Evolutionary conservation across 1,284 basidiomycete genomes (phyloP).

Genomic region (Porphyrellus sp.): DNA sequence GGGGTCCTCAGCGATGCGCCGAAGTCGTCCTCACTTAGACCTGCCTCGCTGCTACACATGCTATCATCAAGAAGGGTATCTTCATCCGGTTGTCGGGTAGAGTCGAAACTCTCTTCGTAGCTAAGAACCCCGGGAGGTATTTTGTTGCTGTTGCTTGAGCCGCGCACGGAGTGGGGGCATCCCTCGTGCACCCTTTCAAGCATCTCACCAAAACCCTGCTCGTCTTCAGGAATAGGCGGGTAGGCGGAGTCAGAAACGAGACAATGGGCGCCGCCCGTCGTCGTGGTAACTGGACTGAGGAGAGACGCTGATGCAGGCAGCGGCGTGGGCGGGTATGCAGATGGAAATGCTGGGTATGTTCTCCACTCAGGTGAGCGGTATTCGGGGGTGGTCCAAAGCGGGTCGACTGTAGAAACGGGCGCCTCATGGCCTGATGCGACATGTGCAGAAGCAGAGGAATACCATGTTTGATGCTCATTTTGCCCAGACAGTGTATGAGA

Average conservation of each 20-base stretch:
- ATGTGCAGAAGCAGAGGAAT: constrained; percentile 38
- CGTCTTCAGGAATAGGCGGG: constrained; percentile 34
- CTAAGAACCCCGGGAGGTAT: constrained; percentile 6
- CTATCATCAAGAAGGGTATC: constrained; percentile 24
- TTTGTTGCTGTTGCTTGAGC: constrained; percentile 51
- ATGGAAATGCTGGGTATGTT: constrained; percentile 50
- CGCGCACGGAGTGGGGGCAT: constrained; percentile 54
- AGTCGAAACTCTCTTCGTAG: constrained; percentile 18
- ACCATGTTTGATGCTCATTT: constrained; percentile 38
- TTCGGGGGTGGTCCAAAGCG: constrained; percentile 28
- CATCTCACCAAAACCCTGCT: constrained; percentile 59
- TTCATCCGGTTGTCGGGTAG: constrained; percentile 19
- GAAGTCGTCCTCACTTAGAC: constrained; percentile 50
- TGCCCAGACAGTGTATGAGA: constrained; percentile 22
- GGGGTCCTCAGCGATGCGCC: constrained; percentile 67
- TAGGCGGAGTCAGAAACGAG: constrained; percentile 23
- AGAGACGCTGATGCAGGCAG: constrained; percentile 23
- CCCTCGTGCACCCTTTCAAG: constrained; percentile 60
- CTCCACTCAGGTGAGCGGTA: constrained; percentile 41
- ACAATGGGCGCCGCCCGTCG: constrained; percentile 14
- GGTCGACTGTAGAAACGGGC: constrained; percentile 5
- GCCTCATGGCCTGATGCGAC: constrained; percentile 10
- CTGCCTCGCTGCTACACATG: constrained; percentile 28
- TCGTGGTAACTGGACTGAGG: constrained; percentile 12
- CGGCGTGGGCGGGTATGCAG: constrained; percentile 53